Evolutionary conservation across 768 basidiomycete species (phyloP).

Genomic region (Trametes cubensis): DNA sequence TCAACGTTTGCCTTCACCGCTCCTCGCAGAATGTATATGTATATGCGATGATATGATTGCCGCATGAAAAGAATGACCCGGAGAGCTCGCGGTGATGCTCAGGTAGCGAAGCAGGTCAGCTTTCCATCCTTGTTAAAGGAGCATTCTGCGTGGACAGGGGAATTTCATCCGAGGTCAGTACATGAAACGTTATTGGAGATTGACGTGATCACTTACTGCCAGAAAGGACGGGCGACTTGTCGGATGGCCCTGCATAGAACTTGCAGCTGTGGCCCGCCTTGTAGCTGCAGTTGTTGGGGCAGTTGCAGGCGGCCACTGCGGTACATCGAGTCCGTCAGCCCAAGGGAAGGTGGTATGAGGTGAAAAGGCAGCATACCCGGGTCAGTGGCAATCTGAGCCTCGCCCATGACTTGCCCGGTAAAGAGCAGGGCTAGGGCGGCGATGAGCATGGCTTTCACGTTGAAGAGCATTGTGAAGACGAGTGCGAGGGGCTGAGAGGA

Average conservation of each 20-base stretch:
- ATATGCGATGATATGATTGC: too few species aligned
- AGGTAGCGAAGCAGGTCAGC: too few species aligned
- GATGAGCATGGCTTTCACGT: not conserved
- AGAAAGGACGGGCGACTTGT: not conserved
- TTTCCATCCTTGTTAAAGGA: too few species aligned
- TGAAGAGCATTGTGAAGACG: not conserved
- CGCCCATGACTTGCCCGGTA: not conserved
- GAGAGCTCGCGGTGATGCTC: too few species aligned
- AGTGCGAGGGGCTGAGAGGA: not conserved
- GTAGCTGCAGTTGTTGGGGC: conserved; percentile 8
- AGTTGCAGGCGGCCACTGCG: conserved; percentile 2
- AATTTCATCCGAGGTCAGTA: too few species aligned
- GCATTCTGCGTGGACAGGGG: too few species aligned
- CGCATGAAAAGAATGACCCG: too few species aligned
- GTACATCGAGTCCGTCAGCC: not conserved
- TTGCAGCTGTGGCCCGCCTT: conserved; percentile 1
- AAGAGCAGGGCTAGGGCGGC: conserved; percentile 3
- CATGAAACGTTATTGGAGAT: too few species aligned
- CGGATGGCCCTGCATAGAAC: not conserved
- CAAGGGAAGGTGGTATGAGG: not conserved
- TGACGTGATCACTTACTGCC: not conserved
- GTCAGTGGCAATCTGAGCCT: conserved; percentile 2
- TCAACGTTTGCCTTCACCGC: too few species aligned
- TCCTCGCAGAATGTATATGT: too few species aligned
- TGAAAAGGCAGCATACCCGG: not conserved